These are phyloP conservation scores for Elymus sibiricus DNA, from an alignment of 176 grass and related monocot genomes.

Conservation along the genomic window DNA sequence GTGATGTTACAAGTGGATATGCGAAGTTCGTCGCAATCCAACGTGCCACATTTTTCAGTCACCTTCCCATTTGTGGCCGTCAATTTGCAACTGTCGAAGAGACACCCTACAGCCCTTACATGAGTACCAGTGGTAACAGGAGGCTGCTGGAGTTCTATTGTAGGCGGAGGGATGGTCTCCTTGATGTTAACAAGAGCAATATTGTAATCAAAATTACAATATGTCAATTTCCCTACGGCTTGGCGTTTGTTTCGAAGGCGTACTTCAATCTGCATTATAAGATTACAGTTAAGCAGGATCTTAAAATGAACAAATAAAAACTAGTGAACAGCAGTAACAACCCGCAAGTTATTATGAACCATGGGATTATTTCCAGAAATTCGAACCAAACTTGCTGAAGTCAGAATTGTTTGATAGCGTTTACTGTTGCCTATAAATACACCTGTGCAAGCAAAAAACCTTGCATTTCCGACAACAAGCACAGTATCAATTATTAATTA, in stretches of 20 bases:
- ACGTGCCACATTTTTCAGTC: not conserved
- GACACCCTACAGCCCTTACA: not conserved
- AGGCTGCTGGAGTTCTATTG: not conserved
- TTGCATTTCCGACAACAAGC: not conserved
- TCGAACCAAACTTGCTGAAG: not conserved
- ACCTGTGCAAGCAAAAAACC: not conserved
- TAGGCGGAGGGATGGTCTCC: not conserved
- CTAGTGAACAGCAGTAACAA: not conserved
- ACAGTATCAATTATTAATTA: not conserved
- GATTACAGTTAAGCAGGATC: not conserved
- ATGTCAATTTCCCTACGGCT: not conserved
- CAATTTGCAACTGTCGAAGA: not conserved
- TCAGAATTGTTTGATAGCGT: not conserved
- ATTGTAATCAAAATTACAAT: not conserved
- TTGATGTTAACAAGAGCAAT: not conserved
- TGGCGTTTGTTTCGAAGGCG: not conserved
- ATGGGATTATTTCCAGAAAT: not conserved
- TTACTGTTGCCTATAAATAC: not conserved
- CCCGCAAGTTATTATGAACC: not conserved
- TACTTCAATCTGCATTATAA: not conserved
- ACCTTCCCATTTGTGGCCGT: not conserved
- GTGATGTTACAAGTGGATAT: not conserved
- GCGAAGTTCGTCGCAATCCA: not conserved
- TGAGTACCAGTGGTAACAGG: not conserved
- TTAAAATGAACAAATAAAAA: not conserved